Base-by-base conservation (phyloP, 371 early-diverging fungal species). In the Zychaea mexicana region DNA sequence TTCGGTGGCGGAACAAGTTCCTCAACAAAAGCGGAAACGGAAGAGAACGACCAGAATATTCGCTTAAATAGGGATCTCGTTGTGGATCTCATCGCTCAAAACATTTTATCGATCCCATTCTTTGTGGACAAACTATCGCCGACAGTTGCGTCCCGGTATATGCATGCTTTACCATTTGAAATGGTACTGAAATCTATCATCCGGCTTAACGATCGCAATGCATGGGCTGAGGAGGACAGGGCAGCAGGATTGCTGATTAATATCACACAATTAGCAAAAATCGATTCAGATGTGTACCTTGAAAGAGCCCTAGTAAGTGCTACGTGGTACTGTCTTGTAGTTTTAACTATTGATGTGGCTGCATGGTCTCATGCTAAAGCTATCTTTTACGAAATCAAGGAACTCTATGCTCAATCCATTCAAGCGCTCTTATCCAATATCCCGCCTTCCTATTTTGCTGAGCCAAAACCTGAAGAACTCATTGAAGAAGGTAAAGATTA, bases 211-310 rank as follows among this genome's bases (percentile, higher is more conserved):
- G 57, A 62, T 27, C n/a, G 24, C n/a, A 47, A 66, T 24, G 65
- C 60, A 3, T 57, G 57, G 28, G 17, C 17, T 6, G n/a, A 52
- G 10, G 28, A 47, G 15, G 28, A 62, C 8, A 30, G 33, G 3
- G 57, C 70, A 2, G 73, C 71, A 4, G 71, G 73, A 15, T 53
- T 78, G 22, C 52, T 76, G 32, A 76, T 75, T 32, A 78, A 78
- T 60, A 53, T 76, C 3, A 78, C 72, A 13, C 56, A 64, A 15
- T 39, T 78, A 36, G 66, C 66, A 22, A 65, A 68, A 13, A 39
- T 59, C 2, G 52, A 71, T 10, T 54, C 66, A 3, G 76, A 63
- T 13, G 53, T 53, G 3, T 57, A 58, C 49, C 26, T 74, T 0
- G 60, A 67, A 13, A 39, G 36, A 15, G 57, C 30, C 6, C 22